Percentiles rank a stretch among this genome's conserved stretches.
phyloP scores from a whole-genome alignment of 306 rosid species.

The Dryas alaskensis region DNA sequence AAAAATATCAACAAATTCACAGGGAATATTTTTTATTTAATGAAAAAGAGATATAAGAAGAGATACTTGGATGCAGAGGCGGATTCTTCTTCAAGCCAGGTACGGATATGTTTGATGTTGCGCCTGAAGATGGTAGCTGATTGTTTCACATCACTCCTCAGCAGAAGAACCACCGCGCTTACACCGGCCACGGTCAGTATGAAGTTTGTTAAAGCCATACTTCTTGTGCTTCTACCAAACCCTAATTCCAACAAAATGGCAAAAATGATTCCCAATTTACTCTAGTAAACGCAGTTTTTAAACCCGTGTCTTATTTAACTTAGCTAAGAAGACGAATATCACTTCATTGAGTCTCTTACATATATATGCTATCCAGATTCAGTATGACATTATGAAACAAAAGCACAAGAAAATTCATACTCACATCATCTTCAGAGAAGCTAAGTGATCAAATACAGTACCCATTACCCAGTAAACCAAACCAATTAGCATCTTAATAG shows the following conservation, averaged over 20 bases:
- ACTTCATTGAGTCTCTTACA: background rate
- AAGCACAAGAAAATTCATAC: too few species aligned
- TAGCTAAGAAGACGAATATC: background rate
- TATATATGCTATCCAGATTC: too few species aligned
- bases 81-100: conserved; percentile 54
- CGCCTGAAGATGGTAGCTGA: conserved; percentile 45
- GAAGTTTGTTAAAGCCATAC: conserved; percentile 51
- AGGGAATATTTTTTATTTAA: too few species aligned
- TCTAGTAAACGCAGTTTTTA: background rate
- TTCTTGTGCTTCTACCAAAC: conserved; percentile 2
- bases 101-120: conserved; percentile 46
- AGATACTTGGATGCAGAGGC: conserved; percentile 37
- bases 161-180: conserved; percentile 42
- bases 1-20: background rate
- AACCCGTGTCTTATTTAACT: background rate
- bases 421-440: too few species aligned
- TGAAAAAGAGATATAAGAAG: background rate
- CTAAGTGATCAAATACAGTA: too few species aligned
- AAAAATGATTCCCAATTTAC: background rate
- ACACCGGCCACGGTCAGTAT: conserved; percentile 54
- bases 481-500: too few species aligned
- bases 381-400: too few species aligned
- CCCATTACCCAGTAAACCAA: too few species aligned
- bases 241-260: background rate
- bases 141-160: conserved; percentile 47